phyloP scores from a whole-genome alignment of 2,329 filamentous ascomycete species.

The Massarina eburnea region DNA sequence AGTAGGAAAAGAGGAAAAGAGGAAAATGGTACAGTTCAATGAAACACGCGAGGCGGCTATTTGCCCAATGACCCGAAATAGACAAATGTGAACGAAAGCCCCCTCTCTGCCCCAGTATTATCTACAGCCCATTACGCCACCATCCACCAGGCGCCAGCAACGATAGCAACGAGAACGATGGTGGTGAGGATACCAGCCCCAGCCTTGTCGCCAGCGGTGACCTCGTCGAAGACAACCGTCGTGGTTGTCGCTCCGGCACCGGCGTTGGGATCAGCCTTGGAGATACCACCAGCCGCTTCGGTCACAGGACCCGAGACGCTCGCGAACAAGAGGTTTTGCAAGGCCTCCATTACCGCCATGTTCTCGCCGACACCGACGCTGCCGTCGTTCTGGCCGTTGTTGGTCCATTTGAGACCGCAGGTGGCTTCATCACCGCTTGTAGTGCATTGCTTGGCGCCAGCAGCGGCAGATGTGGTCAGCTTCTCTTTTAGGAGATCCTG shows the following conservation, averaged over 20 bases:
- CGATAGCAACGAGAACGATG: slow-evolving; percentile 56
- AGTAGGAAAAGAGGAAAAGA: too few species aligned
- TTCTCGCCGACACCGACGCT: slow-evolving; percentile 59
- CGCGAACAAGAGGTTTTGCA: slow-evolving; percentile 49
- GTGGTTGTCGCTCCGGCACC: slow-evolving; percentile 35
- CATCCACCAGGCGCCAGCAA: slow-evolving; percentile 61
- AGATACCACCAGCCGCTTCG: slow-evolving; percentile 56
- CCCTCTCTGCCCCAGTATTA: neutral
- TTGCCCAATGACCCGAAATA: neutral
- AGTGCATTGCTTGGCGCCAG: slow-evolving; percentile 58
- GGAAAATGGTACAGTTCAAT: neutral
- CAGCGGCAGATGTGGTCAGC: slow-evolving; percentile 56
- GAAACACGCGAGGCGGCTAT: neutral
- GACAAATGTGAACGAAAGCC: neutral
- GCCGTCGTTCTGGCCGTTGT: slow-evolving; percentile 48
- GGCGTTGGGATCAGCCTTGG: slow-evolving; percentile 48
- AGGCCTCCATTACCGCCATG: slow-evolving; percentile 60
- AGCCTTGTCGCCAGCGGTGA: slow-evolving; percentile 64
- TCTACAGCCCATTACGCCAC: slow-evolving; percentile 33
- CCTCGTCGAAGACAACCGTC: slow-evolving; percentile 33
- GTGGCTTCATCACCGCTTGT: slow-evolving; percentile 48
- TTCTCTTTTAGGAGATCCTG: slow-evolving; percentile 50
- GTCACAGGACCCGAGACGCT: slow-evolving; percentile 44
- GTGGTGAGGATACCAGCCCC: slow-evolving; percentile 69
- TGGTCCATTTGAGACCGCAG: slow-evolving; percentile 51